Conservation (phyloP, 441 rosid genomes). For the Dalechampia spathulata region DNA sequence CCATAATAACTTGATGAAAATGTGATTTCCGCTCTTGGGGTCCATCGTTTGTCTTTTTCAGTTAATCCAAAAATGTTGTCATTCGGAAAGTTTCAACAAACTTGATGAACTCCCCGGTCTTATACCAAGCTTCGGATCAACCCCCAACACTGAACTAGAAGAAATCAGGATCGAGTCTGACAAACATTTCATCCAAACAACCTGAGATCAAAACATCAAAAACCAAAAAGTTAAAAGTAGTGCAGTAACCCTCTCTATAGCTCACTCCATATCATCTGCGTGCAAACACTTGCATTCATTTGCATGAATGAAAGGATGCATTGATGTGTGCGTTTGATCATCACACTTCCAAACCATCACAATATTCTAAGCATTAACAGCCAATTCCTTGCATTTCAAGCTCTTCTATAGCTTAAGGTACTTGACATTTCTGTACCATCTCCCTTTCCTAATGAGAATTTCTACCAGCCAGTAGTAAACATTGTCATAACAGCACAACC, state of each 20-base stretch:
- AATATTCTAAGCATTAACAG: background rate
- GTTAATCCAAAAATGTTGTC: background rate
- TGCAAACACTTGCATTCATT: background rate
- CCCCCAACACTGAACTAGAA: conserved; percentile 93
- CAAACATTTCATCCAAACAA: conserved; percentile 86
- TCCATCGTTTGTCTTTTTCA: background rate
- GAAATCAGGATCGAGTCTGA: conserved; percentile 58
- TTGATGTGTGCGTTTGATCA: background rate
- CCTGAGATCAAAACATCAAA: conserved; percentile 38
- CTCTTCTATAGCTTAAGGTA: background rate
- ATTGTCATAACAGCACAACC: background rate
- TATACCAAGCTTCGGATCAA: conserved; percentile 78
- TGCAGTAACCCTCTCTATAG: background rate
- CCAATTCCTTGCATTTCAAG: background rate
- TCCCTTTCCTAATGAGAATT: background rate
- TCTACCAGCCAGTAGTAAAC: background rate
- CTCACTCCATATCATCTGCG: background rate
- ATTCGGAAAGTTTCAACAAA: conserved; percentile 48
- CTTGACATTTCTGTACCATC: background rate
- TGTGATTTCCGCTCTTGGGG: background rate
- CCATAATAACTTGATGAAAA: background rate
- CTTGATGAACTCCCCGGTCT: conserved; percentile 53
- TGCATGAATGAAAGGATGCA: background rate
- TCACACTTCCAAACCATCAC: background rate
- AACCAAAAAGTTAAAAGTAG: conserved; percentile 9